These are phyloP conservation scores for Xerocomellus chrysenteron DNA, from an alignment of 768 basidiomycete species.

Conservation along the genomic window DNA sequence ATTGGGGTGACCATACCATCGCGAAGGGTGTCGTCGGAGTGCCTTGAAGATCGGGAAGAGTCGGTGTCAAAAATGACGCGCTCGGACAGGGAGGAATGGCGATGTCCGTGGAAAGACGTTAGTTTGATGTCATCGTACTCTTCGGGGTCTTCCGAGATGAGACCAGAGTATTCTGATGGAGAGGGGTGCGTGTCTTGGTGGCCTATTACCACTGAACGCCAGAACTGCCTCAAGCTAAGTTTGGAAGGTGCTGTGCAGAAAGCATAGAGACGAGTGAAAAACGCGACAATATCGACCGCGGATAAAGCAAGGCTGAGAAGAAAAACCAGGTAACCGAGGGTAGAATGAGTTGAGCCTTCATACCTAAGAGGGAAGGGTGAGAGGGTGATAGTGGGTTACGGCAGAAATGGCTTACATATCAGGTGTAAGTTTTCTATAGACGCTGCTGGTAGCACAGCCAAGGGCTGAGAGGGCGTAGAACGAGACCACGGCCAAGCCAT, in stretches of 20 bases:
- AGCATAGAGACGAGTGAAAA: conserved; percentile 48
- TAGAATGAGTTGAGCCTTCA: conserved; percentile 58
- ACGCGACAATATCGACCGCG: conserved; percentile 51
- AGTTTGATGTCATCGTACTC: conserved; percentile 51
- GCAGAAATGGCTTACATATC: conserved; percentile 60
- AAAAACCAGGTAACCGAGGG: conserved; percentile 60
- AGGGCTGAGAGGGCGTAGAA: conserved; percentile 64
- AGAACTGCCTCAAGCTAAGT: conserved; percentile 50
- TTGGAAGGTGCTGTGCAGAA: conserved; percentile 47
- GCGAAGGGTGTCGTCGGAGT: conserved; percentile 60
- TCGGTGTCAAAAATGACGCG: conserved; percentile 50
- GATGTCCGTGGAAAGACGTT: conserved; percentile 33
- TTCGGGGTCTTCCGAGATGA: conserved; percentile 55
- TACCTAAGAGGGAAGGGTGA: conserved; percentile 51
- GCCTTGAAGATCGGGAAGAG: conserved; percentile 40
- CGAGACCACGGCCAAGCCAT: conserved; percentile 51
- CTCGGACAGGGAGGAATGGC: conserved; percentile 48
- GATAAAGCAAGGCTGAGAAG: conserved; percentile 46
- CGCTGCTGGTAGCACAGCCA: conserved; percentile 63
- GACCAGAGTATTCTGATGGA: conserved; percentile 53
- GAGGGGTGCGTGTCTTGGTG: conserved; percentile 34
- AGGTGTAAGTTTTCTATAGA: conserved; percentile 79
- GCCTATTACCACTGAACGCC: conserved; percentile 56
- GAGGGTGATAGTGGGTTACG: conserved; percentile 7
- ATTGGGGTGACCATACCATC: conserved; percentile 32